Base-by-base conservation (phyloP, 306 rosid species). In the Nissolia schottii region DNA sequence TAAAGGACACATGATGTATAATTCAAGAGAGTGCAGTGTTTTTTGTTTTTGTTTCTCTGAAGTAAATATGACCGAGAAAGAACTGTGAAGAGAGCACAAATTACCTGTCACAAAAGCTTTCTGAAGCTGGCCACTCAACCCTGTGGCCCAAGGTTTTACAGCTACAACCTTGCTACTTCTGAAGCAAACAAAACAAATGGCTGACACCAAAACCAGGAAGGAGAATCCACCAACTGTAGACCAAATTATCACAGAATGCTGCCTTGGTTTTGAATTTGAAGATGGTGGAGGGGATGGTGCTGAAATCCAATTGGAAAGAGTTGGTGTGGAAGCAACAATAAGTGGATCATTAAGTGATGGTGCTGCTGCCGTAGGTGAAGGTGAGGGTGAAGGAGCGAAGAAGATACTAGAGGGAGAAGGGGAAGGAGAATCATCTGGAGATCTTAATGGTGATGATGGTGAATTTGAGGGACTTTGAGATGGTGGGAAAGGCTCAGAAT, bases 121-220 rank as follows among this genome's bases (percentile, higher is more conserved):
- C 81, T 92, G 94, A 45, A 94, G 88, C 81, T 91, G 98, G 54
- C 98, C 97, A 79, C 98, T 94, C 78, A 94, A 74, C 50, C 98
- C 98, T 67, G 98, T 89, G 35, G 87, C 85, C 98, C 98, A 91
- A 65, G 98, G 97, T 83, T 83, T 91, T 11, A 94, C 97, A 1
- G 96, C 76, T 19, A 81, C 92, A 61, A 89, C 96, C 74, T 85
- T 86, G 24, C 40, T 89, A 78, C 79, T 83, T 79, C 92, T 50
- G 83, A 81, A 75, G 76, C 80, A 70, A 79, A 80, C 51, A 38
- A 83, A 43, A 76, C 67, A 71, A 48, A 64, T 23, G 6, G 70
- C 79, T 46, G 89, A 67, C 34, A 83, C 71, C 64, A 89, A 62
- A 70, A 89, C 35, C 29, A 91, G 24, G 3, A 85, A 74, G 48